Evolutionary conservation across 192 early-diverging fungal genomes (phyloP).

Genomic region (Coemansia sp.): DNA sequence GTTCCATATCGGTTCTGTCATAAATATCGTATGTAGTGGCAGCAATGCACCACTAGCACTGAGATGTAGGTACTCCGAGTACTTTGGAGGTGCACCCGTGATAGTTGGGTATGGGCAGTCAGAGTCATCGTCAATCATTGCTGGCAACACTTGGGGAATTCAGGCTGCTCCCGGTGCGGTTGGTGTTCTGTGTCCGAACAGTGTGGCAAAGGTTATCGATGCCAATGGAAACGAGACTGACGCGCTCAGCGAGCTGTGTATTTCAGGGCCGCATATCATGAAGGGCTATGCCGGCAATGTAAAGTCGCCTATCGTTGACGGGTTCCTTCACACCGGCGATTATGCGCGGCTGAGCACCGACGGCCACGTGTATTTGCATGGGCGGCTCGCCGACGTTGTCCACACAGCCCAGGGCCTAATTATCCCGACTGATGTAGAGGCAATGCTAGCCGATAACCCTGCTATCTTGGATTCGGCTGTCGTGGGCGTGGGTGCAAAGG

Average conservation of each 20-base stretch:
- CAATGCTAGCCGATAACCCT: too few species aligned
- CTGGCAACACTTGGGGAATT: conserved; percentile 10
- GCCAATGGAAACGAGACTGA: conserved; percentile 61
- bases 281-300: conserved; percentile 1
- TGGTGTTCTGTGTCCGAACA: conserved; percentile 42
- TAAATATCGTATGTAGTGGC: conserved; percentile 32
- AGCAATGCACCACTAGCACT: conserved; percentile 15
- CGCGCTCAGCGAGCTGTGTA: conserved; percentile 74
- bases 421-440: too few species aligned
- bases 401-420: too few species aligned
- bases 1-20: conserved; percentile 26
- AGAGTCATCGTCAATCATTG: conserved; percentile 27
- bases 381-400: too few species aligned
- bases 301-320: too few species aligned
- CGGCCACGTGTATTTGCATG: too few species aligned
- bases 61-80: conserved; percentile 12
- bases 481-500: too few species aligned
- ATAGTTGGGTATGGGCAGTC: conserved; percentile 33
- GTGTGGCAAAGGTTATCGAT: conserved; percentile 34
- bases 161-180: conserved; percentile 17
- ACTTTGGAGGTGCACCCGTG: conserved; percentile 22
- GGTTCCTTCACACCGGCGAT: too few species aligned
- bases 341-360: too few species aligned
- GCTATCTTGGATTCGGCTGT: too few species aligned
- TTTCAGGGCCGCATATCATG: conserved; percentile 83